These are phyloP conservation scores for Massariosphaeria phaeospora DNA, from an alignment of 495 filamentous ascomycete genomes.

Conservation along the genomic window DNA sequence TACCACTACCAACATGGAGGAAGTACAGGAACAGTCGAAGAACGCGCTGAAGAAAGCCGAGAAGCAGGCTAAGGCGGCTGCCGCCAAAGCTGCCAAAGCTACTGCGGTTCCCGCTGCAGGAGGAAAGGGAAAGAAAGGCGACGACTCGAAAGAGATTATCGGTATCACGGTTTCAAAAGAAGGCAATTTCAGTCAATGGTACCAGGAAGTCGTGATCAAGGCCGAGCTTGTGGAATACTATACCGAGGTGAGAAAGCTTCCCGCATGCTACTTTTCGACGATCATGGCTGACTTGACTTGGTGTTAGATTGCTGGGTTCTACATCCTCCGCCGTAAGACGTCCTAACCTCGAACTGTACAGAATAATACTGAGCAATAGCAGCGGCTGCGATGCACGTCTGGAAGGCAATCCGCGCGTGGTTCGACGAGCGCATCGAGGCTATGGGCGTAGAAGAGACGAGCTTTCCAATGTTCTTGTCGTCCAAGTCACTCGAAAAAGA, in stretches of 20 bases:
- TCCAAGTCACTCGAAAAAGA: conserved; percentile 85
- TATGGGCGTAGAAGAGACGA: conserved; percentile 88
- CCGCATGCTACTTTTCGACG: background rate
- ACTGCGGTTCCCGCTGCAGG: too few relatives aligned
- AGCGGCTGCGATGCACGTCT: conserved; percentile 73
- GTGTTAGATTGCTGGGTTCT: conserved; percentile 20
- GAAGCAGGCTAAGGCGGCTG: background rate
- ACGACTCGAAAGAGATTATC: too few relatives aligned
- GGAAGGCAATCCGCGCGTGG: conserved; percentile 86
- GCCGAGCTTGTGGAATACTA: conserved; percentile 92
- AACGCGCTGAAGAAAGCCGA: too few relatives aligned
- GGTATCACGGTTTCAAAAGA: conserved; percentile 80
- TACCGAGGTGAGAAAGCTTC: conserved; percentile 84
- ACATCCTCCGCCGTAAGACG: too few relatives aligned
- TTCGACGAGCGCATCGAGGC: conserved; percentile 83
- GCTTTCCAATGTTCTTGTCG: conserved; percentile 83
- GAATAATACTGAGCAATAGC: conserved; percentile 56
- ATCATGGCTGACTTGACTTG: background rate
- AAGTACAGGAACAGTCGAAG: too few relatives aligned
- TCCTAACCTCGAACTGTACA: background rate
- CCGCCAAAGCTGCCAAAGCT: too few relatives aligned
- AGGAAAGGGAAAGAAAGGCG: conserved; percentile 58
- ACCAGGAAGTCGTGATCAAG: conserved; percentile 92
- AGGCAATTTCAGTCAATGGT: conserved; percentile 88
- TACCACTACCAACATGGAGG: too few relatives aligned